Evolutionary conservation across 805 yeast genomes (phyloP).

Genomic region (Dipodascus geniculatus): DNA sequence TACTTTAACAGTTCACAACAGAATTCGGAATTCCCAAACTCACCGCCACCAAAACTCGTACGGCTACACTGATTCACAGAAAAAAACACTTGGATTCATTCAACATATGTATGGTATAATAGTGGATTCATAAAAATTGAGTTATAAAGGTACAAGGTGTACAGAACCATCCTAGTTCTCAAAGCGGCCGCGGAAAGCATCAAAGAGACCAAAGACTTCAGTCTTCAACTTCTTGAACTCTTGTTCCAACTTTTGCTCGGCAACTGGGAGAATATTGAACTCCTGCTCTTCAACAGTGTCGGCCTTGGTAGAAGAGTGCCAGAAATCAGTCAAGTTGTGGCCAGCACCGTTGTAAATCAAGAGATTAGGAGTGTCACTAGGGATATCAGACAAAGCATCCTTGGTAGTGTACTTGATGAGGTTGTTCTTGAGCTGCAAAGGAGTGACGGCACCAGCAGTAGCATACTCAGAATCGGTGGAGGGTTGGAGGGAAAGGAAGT

Average conservation of each 20-base stretch:
- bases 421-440: constrained; percentile 41
- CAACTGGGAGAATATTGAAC: neutral
- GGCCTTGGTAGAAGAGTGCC: neutral
- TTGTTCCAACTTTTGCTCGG: neutral
- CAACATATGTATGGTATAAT: neutral
- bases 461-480: constrained; percentile 37
- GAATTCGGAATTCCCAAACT: neutral
- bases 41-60: neutral
- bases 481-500: constrained; percentile 46
- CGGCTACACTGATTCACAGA: neutral
- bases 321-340: constrained; percentile 22
- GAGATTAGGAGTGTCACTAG: constrained; percentile 41
- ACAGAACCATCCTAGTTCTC: no score
- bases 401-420: constrained; percentile 41
- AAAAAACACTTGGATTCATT: neutral
- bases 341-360: constrained; percentile 55
- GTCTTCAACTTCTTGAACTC: neutral
- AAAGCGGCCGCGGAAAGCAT: neutral
- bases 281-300: neutral
- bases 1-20: no score
- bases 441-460: constrained; percentile 35
- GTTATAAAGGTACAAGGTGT: neutral
- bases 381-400: constrained; percentile 35
- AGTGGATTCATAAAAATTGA: neutral
- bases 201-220: neutral